Evolutionary conservation across 1,284 basidiomycete species (phyloP).

Genomic region (Cutaneotrichosporon spelunceum): DNA sequence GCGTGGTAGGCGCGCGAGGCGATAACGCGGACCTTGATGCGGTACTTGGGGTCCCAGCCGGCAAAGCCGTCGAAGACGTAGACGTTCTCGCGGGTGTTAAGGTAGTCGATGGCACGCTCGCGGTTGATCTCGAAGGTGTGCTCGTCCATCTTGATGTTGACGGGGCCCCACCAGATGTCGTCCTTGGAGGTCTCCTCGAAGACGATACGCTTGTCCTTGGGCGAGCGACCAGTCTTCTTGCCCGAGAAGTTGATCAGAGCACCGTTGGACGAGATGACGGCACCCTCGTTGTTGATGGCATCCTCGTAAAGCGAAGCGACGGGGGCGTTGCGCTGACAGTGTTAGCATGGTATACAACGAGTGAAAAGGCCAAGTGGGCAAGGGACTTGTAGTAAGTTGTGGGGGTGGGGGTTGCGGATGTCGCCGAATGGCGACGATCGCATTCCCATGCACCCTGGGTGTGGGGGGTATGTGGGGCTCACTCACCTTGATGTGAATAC

Average conservation of each 20-base stretch:
- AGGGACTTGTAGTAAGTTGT: neutral
- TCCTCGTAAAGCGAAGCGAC: conserved; percentile 97
- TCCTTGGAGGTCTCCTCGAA: conserved; percentile 97
- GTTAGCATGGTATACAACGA: neutral
- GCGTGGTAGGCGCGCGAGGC: conserved; percentile 99
- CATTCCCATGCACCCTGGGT: neutral
- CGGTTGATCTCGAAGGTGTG: conserved; percentile 99
- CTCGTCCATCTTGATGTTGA: conserved; percentile 98
- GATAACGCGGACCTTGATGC: conserved; percentile 99
- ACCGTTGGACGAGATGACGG: conserved; percentile 92
- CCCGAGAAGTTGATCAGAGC: conserved; percentile 99
- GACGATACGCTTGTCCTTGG: conserved; percentile 99
- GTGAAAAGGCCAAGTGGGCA: neutral
- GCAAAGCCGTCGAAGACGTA: conserved; percentile 99
- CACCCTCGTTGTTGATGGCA: conserved; percentile 95
- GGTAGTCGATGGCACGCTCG: conserved; percentile 98
- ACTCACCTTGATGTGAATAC: conserved; percentile 53
- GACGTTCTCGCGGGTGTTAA: conserved; percentile 98
- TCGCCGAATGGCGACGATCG: neutral
- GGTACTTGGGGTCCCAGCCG: conserved; percentile 91
- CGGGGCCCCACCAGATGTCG: conserved; percentile 99
- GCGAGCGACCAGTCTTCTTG: conserved; percentile 97
- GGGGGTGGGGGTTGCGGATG: neutral
- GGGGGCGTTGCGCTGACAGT: conserved; percentile 86
- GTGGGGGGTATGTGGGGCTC: neutral